phyloP scores from a whole-genome alignment of 495 filamentous ascomycete species.

The Diplogelasinospora grovesii region DNA sequence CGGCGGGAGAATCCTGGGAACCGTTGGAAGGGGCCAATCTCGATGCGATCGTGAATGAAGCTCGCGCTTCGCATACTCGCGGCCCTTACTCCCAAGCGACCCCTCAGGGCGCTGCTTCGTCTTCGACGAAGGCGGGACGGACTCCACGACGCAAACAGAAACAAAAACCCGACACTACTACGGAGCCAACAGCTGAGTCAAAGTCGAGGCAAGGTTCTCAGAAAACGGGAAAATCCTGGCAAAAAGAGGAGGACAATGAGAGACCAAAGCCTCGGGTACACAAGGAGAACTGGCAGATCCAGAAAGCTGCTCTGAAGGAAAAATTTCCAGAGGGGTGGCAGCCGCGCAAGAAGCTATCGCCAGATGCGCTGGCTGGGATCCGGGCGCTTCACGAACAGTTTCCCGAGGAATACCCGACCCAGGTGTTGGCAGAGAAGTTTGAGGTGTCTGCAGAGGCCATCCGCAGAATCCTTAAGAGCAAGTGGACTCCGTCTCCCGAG shows the following conservation, averaged over 20 bases:
- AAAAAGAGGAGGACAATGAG: not conserved
- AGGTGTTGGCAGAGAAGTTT: slow-evolving; percentile 70
- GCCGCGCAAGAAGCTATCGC: slow-evolving; percentile 79
- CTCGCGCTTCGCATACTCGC: too few species aligned
- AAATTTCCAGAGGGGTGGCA: slow-evolving; percentile 74
- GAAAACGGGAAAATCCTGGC: slow-evolving; percentile 2
- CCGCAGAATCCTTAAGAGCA: slow-evolving; percentile 75
- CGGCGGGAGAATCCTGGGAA: too few species aligned
- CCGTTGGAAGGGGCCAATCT: too few species aligned
- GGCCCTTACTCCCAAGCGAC: too few species aligned
- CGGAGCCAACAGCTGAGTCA: too few species aligned
- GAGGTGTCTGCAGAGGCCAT: slow-evolving; percentile 80
- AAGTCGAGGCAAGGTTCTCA: too few species aligned
- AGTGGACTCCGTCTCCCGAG: slow-evolving; percentile 64
- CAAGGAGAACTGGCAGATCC: slow-evolving; percentile 17
- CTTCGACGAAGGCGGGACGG: too few species aligned
- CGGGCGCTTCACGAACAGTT: slow-evolving; percentile 67
- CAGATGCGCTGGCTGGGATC: slow-evolving; percentile 83
- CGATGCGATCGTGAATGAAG: too few species aligned
- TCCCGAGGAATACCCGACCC: slow-evolving; percentile 68
- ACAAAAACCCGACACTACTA: too few species aligned
- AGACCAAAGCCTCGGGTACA: not conserved
- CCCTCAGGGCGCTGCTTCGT: too few species aligned
- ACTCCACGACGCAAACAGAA: too few species aligned
- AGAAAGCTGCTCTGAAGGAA: slow-evolving; percentile 23